Base-by-base conservation (phyloP, 441 rosid genomes). In the Erodium texanum region DNA sequence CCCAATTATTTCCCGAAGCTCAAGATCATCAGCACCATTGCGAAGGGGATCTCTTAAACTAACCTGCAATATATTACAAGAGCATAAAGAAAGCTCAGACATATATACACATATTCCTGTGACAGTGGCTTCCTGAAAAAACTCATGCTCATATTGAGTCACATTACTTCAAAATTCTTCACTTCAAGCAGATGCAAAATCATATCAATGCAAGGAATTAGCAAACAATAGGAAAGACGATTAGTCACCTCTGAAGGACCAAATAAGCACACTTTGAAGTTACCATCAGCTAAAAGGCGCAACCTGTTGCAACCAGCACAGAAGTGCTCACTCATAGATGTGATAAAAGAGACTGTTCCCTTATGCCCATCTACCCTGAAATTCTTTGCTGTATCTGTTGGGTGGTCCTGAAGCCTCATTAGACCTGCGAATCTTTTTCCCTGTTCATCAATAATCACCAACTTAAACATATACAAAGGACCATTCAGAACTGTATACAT, bases 221-320 rank as follows among this genome's bases (percentile, higher is more conserved):
- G 62, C 12, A 19, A 5, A 54, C 67, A 11, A 61, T 45, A 12
- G 27, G 41, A 34, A 11, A 59, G 58, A 5, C 58, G 41, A 62
- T 58, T 62, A 68, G 68, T 78, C 76, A 87, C 96, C 94, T 90
- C 98, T 62, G 97, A 83, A 70, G 98, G 96, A 73, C 97, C 97
- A 36, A 93, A 93, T 76, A 93, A 86, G 83, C 98, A 93, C 20
- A 93, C 96, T 90, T 93, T 90, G 75, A 90, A 87, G 85, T 90
- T 93, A 58, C 98, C 98, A 83, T 93, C 96, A 7, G 98, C 97
- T 72, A 93, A 83, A 73, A 90, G 92, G 73, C 97, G 86, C 81
- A 93, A 78, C 74, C 98, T 84, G 79, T 87, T 93, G 86, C 97
- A 93, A 78, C 97, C 98, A 69, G 94, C 83, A 82, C 98, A 93